Evolutionary conservation across 2,329 filamentous ascomycete genomes (phyloP).

Genomic region (Fusarium nodosum): DNA sequence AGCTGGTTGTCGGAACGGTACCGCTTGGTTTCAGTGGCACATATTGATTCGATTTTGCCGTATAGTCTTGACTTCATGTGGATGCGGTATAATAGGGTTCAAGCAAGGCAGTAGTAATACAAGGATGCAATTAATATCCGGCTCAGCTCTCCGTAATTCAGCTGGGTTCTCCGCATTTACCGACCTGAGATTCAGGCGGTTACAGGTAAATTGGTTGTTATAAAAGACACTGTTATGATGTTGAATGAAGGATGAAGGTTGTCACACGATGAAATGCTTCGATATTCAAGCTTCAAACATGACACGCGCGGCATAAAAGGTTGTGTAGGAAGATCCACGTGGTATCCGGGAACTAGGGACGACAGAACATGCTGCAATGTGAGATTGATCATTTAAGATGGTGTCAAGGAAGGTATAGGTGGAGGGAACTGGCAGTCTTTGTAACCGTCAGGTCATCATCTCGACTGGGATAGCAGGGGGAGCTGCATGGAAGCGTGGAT

Average conservation of each 20-base stretch:
- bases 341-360: conserved; percentile 42
- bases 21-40: conserved; percentile 13
- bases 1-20: conserved; percentile 10
- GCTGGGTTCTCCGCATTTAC: conserved; percentile 29
- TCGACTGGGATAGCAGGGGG: conserved; percentile 9
- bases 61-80: neutral
- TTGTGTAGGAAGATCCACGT: conserved; percentile 30
- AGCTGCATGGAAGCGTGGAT: conserved; percentile 33
- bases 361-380: conserved; percentile 15
- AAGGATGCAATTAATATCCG: conserved; percentile 12
- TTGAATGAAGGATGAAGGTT: conserved; percentile 9
- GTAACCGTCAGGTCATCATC: conserved; percentile 27
- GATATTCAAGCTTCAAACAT: conserved; percentile 11
- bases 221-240: conserved; percentile 16
- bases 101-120: neutral
- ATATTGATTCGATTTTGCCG: neutral
- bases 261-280: conserved; percentile 11
- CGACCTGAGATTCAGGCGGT: conserved; percentile 34
- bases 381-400: conserved; percentile 9
- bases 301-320: conserved; percentile 3
- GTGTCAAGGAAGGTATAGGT: conserved; percentile 18
- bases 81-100: neutral
- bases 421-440: conserved; percentile 9
- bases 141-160: conserved; percentile 33
- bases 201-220: conserved; percentile 25